Base-by-base conservation (phyloP, 1,284 basidiomycete genomes). In the Schizopora paradoxa region DNA sequence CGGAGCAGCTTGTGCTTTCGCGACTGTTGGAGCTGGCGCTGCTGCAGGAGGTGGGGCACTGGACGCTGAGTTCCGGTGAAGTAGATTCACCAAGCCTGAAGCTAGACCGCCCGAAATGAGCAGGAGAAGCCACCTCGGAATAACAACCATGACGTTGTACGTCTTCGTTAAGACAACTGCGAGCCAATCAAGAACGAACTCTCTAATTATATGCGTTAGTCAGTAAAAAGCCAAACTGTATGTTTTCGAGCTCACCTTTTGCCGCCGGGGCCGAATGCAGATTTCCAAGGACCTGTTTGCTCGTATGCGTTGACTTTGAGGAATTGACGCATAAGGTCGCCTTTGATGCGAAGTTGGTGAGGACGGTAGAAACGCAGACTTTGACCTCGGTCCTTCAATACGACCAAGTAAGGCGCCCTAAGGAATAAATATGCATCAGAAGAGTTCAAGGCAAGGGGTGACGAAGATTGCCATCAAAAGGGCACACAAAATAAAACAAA, bases 361-460 rank as follows among this genome's bases (percentile, higher is more conserved):
- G 82, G 74, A 53, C 70, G 72, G 63, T 81, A 87, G 68, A 90
- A 90, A 14, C 86, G 81, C 18, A 90, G 71, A 1, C 72, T 76
- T 55, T 78, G 72, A 28, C 86, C 87, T 34, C 83, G 73, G 56
- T 88, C 74, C 41, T 72, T 77, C 41, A 77, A 52, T 6, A 89
- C 63, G 14, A 89, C 75, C 13, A 89, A 63, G 47, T 72, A 75
- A 0, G 86, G 86, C 6, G 82, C 84, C 55, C 86, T 89, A 49
- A 19, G 48, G 7, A 43, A 14, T 18, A 6, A 14, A 29, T 14
- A 43, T 37, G 33, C 34, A 18, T 41, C 35, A 34, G 14, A 27
- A 45, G 45, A 45, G 16, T 22, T 55, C 6, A 46, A 42, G 25
- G 34, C 32, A 32, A 35, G 38, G 8, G 6, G 45, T 31, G 26